phyloP scores from a whole-genome alignment of 1,284 basidiomycete genomes.

The Phellopilus nigrolimitatus region DNA sequence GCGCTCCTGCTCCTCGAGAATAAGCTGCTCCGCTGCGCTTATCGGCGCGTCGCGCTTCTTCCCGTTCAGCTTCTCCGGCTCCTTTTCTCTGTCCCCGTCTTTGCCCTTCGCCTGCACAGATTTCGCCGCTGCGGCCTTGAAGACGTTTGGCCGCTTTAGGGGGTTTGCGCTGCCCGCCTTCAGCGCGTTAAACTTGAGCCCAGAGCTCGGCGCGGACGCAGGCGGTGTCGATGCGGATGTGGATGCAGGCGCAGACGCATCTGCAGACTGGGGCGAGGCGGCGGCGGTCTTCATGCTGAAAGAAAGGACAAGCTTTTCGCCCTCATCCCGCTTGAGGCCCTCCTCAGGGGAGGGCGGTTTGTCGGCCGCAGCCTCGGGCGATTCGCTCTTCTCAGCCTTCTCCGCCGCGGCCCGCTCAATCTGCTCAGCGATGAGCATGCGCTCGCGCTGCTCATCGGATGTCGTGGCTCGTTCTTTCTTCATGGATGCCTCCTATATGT shows the following conservation, averaged over 20 bases:
- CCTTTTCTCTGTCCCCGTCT: slow-evolving; percentile 30
- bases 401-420: slow-evolving; percentile 76
- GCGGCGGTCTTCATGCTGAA: slow-evolving; percentile 51
- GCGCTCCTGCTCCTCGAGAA: slow-evolving; percentile 82
- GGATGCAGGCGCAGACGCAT: background rate
- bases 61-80: slow-evolving; percentile 30
- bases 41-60: slow-evolving; percentile 56
- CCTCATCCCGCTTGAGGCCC: slow-evolving; percentile 71
- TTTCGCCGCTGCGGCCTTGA: slow-evolving; percentile 46
- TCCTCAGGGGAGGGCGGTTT: slow-evolving; percentile 39
- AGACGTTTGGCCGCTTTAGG: slow-evolving; percentile 69
- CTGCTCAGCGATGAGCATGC: slow-evolving; percentile 87
- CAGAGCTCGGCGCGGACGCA: slow-evolving; percentile 33
- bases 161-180: slow-evolving; percentile 41
- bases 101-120: slow-evolving; percentile 26
- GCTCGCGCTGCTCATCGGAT: slow-evolving; percentile 93
- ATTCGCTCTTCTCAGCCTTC: slow-evolving; percentile 21
- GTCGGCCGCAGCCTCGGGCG: slow-evolving; percentile 23
- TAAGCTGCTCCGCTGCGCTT: slow-evolving; percentile 80
- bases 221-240: slow-evolving; percentile 30
- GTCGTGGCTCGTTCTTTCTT: slow-evolving; percentile 91
- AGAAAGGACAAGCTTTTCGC: slow-evolving; percentile 70
- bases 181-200: slow-evolving; percentile 60
- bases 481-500: slow-evolving; percentile 70
- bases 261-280: slow-evolving; percentile 21